Evolutionary conservation across 495 filamentous ascomycete species (phyloP).

Genomic region (Lophiotrema nucula): DNA sequence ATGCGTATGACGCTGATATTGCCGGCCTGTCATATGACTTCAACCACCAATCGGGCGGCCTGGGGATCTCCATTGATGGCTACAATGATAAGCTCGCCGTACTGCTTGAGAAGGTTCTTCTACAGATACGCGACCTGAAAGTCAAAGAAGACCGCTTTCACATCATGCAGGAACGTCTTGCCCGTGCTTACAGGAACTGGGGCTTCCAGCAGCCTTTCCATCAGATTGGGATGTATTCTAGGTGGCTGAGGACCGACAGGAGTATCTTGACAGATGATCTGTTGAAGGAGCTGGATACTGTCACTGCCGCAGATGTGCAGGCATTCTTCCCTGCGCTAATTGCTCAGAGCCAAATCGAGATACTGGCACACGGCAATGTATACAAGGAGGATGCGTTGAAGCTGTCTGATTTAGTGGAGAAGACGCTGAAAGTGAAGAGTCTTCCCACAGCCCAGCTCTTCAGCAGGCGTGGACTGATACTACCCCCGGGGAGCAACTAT

Average conservation of each 20-base stretch:
- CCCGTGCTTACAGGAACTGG: slow-evolving; percentile 76
- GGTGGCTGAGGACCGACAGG: slow-evolving; percentile 73
- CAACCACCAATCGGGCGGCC: slow-evolving; percentile 63
- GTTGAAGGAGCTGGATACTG: slow-evolving; percentile 68
- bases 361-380: slow-evolving; percentile 86
- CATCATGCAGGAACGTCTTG: slow-evolving; percentile 84
- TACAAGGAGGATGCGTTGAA: slow-evolving; percentile 93
- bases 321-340: slow-evolving; percentile 78
- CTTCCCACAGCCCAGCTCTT: slow-evolving; percentile 80
- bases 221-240: slow-evolving; percentile 81
- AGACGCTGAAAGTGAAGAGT: slow-evolving; percentile 69
- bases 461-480: slow-evolving; percentile 69
- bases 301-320: slow-evolving; percentile 71
- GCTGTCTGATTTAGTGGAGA: slow-evolving; percentile 78
- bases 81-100: slow-evolving; percentile 97
- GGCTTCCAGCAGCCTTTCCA: slow-evolving; percentile 84
- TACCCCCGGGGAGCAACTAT: slow-evolving; percentile 78
- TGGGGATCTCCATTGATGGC: slow-evolving; percentile 78
- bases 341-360: slow-evolving; percentile 81
- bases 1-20: slow-evolving; percentile 94
- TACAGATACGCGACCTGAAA: slow-evolving; percentile 80
- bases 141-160: slow-evolving; percentile 82
- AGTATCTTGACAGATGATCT: slow-evolving; percentile 81
- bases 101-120: slow-evolving; percentile 84
- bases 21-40: slow-evolving; percentile 86